These are phyloP conservation scores for Serpula lacrymans DNA, from an alignment of 768 basidiomycete genomes.

Conservation along the genomic window DNA sequence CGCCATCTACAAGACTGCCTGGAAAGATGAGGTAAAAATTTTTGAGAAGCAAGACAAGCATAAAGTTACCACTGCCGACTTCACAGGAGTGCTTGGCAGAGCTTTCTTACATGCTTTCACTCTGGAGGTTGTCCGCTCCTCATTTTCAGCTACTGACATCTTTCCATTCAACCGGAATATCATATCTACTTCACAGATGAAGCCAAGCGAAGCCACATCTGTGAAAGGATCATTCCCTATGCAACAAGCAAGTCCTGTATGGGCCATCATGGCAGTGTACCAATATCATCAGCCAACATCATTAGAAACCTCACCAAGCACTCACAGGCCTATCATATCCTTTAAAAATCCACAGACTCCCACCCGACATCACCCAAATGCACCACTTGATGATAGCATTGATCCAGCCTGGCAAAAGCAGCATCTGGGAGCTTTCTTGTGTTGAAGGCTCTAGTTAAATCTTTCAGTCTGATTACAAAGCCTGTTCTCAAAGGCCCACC, in stretches of 20 bases:
- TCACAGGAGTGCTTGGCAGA: conserved; percentile 20
- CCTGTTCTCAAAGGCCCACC: conserved; percentile 12
- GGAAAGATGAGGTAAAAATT: conserved; percentile 9
- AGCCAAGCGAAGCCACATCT: conserved; percentile 23
- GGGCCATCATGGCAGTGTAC: background rate
- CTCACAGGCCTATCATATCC: background rate
- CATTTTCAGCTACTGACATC: conserved; percentile 28
- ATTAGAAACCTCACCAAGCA: background rate
- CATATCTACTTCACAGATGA: conserved; percentile 22
- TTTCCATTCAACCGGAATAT: conserved; percentile 24
- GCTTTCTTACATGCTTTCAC: conserved; percentile 27
- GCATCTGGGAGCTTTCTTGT: conserved; percentile 22
- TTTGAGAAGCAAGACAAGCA: conserved; percentile 6
- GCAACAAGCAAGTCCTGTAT: conserved; percentile 10
- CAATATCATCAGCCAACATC: background rate
- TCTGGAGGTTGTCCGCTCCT: conserved; percentile 21
- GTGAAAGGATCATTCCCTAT: conserved; percentile 20
- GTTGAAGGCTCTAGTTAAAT: conserved; percentile 7
- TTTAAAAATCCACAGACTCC: background rate
- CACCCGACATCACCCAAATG: background rate
- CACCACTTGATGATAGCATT: conserved; percentile 5
- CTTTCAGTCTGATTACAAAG: background rate
- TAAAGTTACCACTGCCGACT: conserved; percentile 23
- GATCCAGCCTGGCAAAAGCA: conserved; percentile 17
- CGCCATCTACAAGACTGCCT: conserved; percentile 12